These are phyloP conservation scores for Ophiocytium majus DNA, from an alignment of 352 stramenopile genomes.

Conservation along the genomic window DNA sequence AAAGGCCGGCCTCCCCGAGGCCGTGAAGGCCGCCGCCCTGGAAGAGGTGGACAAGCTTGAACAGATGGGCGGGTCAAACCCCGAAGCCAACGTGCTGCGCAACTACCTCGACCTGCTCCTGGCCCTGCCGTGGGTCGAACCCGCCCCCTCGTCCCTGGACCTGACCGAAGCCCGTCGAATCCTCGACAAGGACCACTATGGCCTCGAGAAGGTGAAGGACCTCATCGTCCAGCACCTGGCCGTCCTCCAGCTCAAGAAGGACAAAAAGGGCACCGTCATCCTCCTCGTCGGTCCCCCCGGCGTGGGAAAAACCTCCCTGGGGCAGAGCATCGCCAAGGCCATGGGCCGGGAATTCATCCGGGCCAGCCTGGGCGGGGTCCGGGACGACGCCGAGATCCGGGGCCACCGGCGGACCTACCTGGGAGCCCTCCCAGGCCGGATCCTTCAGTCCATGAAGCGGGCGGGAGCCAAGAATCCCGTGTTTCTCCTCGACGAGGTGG, in stretches of 20 bases:
- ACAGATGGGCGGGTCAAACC: no score
- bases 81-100: constrained; percentile 93
- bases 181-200: constrained; percentile 94
- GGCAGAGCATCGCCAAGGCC: constrained; percentile 79
- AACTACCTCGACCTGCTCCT: constrained; percentile 99
- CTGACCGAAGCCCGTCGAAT: constrained; percentile 68
- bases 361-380: constrained; percentile 94
- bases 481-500: constrained; percentile 96
- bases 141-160: constrained; percentile 94
- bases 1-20: no score
- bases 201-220: constrained; percentile 95
- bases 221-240: constrained; percentile 99
- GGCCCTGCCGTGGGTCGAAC: constrained; percentile 91
- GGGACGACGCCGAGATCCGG: constrained; percentile 96
- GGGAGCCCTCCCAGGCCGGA: constrained; percentile 95
- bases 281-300: constrained; percentile 79
- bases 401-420: constrained; percentile 97
- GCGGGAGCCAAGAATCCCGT: constrained; percentile 92
- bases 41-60: no score
- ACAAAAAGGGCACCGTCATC: constrained; percentile 95
- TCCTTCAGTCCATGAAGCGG: constrained; percentile 98
- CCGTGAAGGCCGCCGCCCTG: no score
- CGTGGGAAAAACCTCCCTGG: constrained; percentile 74
- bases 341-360: constrained; percentile 96
- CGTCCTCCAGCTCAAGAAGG: constrained; percentile 92